Evolutionary conservation across 2,329 filamentous ascomycete species (phyloP), one percentile per base, ranked within the genome.

Genomic region (Trichoderma sp.): DNA sequence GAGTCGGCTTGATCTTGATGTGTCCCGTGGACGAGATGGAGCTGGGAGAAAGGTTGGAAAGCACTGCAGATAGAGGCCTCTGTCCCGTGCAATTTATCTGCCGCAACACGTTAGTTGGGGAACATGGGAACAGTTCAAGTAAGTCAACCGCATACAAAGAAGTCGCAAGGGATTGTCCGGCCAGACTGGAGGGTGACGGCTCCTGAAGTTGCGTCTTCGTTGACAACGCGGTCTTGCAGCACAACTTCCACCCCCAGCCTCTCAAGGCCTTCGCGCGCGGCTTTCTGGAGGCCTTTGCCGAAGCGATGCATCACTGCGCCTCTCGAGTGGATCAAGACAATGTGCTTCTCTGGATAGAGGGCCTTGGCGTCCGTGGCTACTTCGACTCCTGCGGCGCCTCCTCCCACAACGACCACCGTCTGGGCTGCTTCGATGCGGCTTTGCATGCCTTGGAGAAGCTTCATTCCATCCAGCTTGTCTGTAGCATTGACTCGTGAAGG

Each of bases 81-180:
- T 88, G 86, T 1, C 88, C 87, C 0, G 81, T 84, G 66, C 86
- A 88, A 61, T 83, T 81, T 61, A 89, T 80, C 83, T 87, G 66
- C 7, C 10, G 45, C 0, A 17, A 21, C 5, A 12, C 2, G 7
- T 39, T 45, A 39, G 58, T 30, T 55, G 3, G 1, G 19, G 2
- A 19, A 14, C 3, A 14, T 9, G 9, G 21, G 19, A 21, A 3
- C 5, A 19, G 6, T 19, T 12, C 1, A 10, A 10, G 24, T 7
- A 24, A 1, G 6, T 30, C 1, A 6, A 14, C 2, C 6, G 70
- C 77, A 68, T 68, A 85, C 82, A 65, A 85, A 75, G 63, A 80
- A 81, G 69, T 87, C 83, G 64, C 81, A 85, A 7, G 79, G 70
- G 28, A 84, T 72, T 48, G 73, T 75, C 58, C 73, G 76, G 1